These are phyloP conservation scores for Maudiozyma turicensis DNA, from an alignment of 805 yeast species.

Conservation along the genomic window DNA sequence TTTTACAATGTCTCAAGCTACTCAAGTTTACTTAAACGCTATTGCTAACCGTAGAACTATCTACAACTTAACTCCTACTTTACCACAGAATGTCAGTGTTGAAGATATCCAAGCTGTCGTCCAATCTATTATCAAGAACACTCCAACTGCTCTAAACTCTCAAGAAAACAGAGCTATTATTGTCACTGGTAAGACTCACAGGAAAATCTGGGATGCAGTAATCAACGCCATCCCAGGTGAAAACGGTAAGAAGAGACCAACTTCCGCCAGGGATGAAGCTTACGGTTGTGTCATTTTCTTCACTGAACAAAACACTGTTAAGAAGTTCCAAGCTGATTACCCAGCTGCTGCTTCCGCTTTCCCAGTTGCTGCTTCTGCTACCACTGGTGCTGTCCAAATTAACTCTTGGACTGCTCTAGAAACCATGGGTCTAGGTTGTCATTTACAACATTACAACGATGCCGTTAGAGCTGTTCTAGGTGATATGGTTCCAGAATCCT, in stretches of 20 bases:
- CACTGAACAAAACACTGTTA: slow-evolving; percentile 34
- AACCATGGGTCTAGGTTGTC: slow-evolving; percentile 39
- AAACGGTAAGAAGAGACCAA: slow-evolving; percentile 33
- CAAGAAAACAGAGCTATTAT: slow-evolving; percentile 42
- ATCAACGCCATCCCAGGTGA: slow-evolving; percentile 31
- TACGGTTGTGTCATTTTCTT: slow-evolving; percentile 43
- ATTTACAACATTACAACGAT: slow-evolving; percentile 45
- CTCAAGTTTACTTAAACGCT: slow-evolving; percentile 25
- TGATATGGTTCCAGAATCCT: slow-evolving; percentile 32
- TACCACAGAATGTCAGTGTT: slow-evolving; percentile 35
- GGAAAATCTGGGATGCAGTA: slow-evolving; percentile 37
- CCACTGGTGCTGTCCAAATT: slow-evolving; percentile 43
- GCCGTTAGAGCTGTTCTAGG: slow-evolving; percentile 33
- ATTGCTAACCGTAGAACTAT: slow-evolving; percentile 38
- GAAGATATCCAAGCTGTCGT: slow-evolving; percentile 34
- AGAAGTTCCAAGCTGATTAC: slow-evolving; percentile 34
- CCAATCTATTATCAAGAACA: slow-evolving; percentile 36
- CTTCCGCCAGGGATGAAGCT: slow-evolving; percentile 36
- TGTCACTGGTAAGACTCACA: slow-evolving; percentile 38
- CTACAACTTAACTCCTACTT: slow-evolving; percentile 36
- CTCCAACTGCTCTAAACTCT: slow-evolving; percentile 45
- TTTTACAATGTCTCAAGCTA: slow-evolving; percentile 9
- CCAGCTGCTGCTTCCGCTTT: slow-evolving; percentile 36
- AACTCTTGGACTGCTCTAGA: slow-evolving; percentile 40
- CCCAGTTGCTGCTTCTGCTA: slow-evolving; percentile 40